Evolutionary conservation across 2,329 filamentous ascomycete species (phyloP).

Genomic region (Phoma sp.): DNA sequence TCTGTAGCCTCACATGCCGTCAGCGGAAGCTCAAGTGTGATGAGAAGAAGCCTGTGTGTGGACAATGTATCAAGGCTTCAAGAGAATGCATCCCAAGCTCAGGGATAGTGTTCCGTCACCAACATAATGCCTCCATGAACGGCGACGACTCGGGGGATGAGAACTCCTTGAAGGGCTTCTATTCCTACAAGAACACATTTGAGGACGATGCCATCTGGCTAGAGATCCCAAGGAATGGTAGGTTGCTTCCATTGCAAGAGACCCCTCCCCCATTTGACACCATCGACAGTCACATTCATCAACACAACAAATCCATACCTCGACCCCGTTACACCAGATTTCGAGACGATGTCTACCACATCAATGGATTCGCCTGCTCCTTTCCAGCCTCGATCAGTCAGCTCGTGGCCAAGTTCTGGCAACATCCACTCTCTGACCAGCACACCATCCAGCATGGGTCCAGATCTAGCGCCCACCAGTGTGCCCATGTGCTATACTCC

Average conservation of each 20-base stretch:
- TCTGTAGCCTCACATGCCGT: slow-evolving; percentile 59
- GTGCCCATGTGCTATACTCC: slow-evolving; percentile 38
- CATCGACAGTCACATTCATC: slow-evolving; percentile 63
- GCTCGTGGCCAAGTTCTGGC: slow-evolving; percentile 39
- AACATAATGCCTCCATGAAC: slow-evolving; percentile 75
- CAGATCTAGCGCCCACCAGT: slow-evolving; percentile 61
- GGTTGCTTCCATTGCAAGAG: slow-evolving; percentile 16
- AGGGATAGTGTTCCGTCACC: slow-evolving; percentile 71
- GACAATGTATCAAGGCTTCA: slow-evolving; percentile 67
- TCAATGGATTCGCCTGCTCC: slow-evolving; percentile 44
- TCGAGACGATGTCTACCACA: slow-evolving; percentile 40
- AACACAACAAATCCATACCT: slow-evolving; percentile 69
- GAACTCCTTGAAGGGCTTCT: slow-evolving; percentile 65
- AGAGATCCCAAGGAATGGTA: slow-evolving; percentile 66
- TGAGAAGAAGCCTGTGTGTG: slow-evolving; percentile 67
- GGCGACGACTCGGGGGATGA: slow-evolving; percentile 54
- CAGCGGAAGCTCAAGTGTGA: slow-evolving; percentile 71
- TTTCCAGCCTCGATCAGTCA: slow-evolving; percentile 36
- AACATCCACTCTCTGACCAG: slow-evolving; percentile 37
- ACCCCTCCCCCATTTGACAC: slow-evolving; percentile 16
- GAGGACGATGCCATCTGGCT: slow-evolving; percentile 68
- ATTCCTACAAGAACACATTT: slow-evolving; percentile 72
- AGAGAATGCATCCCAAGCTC: slow-evolving; percentile 68
- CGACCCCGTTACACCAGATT: slow-evolving; percentile 52
- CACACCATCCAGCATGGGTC: slow-evolving; percentile 54